Evolutionary conservation across 768 basidiomycete species (phyloP).

Genomic region (Artomyces pyxidatus): DNA sequence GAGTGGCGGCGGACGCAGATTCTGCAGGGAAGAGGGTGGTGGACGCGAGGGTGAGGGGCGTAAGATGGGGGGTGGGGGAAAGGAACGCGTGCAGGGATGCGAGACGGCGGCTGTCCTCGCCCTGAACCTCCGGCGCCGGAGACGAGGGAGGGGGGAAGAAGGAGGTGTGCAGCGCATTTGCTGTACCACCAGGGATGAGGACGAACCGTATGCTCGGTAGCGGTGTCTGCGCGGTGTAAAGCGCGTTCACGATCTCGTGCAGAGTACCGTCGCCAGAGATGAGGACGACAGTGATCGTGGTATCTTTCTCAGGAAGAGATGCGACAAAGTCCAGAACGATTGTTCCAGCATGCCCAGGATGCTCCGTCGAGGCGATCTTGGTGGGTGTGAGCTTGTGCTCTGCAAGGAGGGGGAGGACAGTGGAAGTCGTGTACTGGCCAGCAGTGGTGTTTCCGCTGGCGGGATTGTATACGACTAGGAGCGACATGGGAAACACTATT

Average conservation of each 20-base stretch:
- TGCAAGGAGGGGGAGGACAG: slow-evolving; percentile 58
- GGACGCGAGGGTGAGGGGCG: slow-evolving; percentile 46
- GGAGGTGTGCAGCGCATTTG: slow-evolving; percentile 82
- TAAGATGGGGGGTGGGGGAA: slow-evolving; percentile 14
- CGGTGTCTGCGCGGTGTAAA: slow-evolving; percentile 19
- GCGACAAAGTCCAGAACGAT: slow-evolving; percentile 34
- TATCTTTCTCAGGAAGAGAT: slow-evolving; percentile 14
- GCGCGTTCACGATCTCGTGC: slow-evolving; percentile 74
- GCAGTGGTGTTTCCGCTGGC: slow-evolving; percentile 57
- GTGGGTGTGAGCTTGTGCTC: slow-evolving; percentile 32
- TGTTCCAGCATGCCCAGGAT: slow-evolving; percentile 46
- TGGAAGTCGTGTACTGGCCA: slow-evolving; percentile 42
- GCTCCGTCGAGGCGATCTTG: slow-evolving; percentile 39
- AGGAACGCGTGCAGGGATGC: slow-evolving; percentile 19
- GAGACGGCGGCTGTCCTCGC: slow-evolving; percentile 41
- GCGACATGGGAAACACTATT: too few relatives aligned
- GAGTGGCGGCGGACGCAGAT: slow-evolving; percentile 1
- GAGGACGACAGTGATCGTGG: slow-evolving; percentile 42
- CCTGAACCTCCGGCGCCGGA: slow-evolving; percentile 14
- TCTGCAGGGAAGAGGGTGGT: slow-evolving; percentile 31
- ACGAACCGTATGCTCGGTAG: slow-evolving; percentile 32
- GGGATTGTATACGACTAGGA: slow-evolving; percentile 72
- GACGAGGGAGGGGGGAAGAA: slow-evolving; percentile 47
- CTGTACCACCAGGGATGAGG: slow-evolving; percentile 76
- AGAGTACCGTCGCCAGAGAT: slow-evolving; percentile 89